Base-by-base conservation (phyloP, 2,329 filamentous ascomycete species). In the Trichoderma oligosporum region DNA sequence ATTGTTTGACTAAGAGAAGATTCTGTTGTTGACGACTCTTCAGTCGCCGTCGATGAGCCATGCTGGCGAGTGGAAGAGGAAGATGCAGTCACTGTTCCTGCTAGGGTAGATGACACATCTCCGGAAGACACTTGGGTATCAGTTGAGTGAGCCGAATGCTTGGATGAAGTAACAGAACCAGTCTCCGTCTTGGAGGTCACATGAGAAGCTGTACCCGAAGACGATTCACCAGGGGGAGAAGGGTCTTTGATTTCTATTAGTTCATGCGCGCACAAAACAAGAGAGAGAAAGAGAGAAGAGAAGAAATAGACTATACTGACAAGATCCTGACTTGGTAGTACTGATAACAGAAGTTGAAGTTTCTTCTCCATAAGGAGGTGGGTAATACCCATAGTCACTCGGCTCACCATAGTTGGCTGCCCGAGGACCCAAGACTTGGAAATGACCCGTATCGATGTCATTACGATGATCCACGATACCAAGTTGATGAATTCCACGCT, bases 351-450 rank as follows among this genome's bases (percentile, higher is more conserved):
- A 52, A 9, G 20, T 33, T 5, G 61, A 60, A 20, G 58, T 61
- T 12, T 57, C 62, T 18, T 61, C 59, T 33, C 58, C 54, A 41
- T 65, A 65, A 6, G 63, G 61, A 12, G 63, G 61, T 51, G 63
- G 53, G 11, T 57, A 54, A 41, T 58, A 54, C 3, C 60, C 60
- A 42, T 64, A 63, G 24, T 62, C 60, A 29, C 42, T 59, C 22
- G 63, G 61, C 24, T 62, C 60, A 8, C 55, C 57, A 47, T 65
- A 52, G n/a, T 55, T 60, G n/a, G 59, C 42, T 2, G 44, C 59
- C 16, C 38, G 24, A 29, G 56, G 46, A n/a, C 60, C 58, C 38
- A 58, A 46, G 56, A 44, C 44, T 41, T 57, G 51, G 39, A 59
- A 31, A 20, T 47, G 12, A 24, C 27, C 22, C n/a, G 39, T 20